Evolutionary conservation across 1,284 basidiomycete genomes (phyloP).

Genomic region (Marasmius sp.): DNA sequence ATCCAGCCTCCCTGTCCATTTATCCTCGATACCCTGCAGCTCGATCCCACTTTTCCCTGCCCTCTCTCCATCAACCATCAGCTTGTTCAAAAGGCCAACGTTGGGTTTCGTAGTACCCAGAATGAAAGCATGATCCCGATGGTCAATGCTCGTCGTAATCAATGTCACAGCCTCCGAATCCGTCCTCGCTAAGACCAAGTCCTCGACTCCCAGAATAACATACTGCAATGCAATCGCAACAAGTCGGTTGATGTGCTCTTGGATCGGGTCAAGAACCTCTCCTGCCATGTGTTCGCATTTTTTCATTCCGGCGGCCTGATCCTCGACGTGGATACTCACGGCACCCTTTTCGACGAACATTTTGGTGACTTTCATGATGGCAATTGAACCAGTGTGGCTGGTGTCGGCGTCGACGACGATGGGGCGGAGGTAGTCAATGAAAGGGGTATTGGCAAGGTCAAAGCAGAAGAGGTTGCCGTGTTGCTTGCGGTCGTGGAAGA

Average conservation of each 20-base stretch:
- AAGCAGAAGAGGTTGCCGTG: conserved; percentile 71
- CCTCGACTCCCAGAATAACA: conserved; percentile 66
- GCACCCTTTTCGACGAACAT: conserved; percentile 83
- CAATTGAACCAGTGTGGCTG: conserved; percentile 80
- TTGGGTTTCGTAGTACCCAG: conserved; percentile 85
- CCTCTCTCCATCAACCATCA: conserved; percentile 85
- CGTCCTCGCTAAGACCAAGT: conserved; percentile 75
- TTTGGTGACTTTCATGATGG: conserved; percentile 78
- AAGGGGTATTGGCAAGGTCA: conserved; percentile 69
- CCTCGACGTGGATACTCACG: conserved; percentile 81
- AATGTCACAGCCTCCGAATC: conserved; percentile 94
- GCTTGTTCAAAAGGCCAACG: conserved; percentile 68
- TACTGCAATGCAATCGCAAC: conserved; percentile 69
- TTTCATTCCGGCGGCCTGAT: conserved; percentile 83
- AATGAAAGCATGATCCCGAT: conserved; percentile 95
- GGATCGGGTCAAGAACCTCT: conserved; percentile 78
- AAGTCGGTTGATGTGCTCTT: conserved; percentile 80
- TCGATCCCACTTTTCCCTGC: conserved; percentile 79
- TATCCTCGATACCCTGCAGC: conserved; percentile 86
- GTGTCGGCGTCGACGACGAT: conserved; percentile 85
- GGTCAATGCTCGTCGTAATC: conserved; percentile 95
- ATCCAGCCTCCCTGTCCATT: conserved; percentile 79
- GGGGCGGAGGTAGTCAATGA: conserved; percentile 68
- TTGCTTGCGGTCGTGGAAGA: conserved; percentile 88
- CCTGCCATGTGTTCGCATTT: conserved; percentile 86